Conservation (phyloP, 75 land plant genomes). For the Selaginella tamariscina region DNA sequence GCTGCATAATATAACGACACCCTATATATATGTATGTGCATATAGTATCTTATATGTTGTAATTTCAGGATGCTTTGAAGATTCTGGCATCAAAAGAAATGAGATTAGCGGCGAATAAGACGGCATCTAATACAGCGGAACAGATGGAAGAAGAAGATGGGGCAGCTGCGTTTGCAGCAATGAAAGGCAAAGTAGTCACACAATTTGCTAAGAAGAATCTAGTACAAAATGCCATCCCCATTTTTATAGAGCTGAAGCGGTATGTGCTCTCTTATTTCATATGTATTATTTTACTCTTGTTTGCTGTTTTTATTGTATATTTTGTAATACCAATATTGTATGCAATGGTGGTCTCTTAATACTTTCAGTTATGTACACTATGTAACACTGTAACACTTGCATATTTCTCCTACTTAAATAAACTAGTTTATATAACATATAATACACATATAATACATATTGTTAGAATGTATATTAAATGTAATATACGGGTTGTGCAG, state of each 20-base stretch:
- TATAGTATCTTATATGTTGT: too few species aligned
- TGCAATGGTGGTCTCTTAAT: too few species aligned
- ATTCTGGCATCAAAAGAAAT: conserved; percentile 78
- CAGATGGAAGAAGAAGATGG: conserved; percentile 43
- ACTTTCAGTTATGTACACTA: too few species aligned
- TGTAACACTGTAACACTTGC: too few species aligned
- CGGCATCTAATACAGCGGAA: conserved; percentile 28
- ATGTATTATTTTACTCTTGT: too few species aligned
- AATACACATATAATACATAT: too few species aligned
- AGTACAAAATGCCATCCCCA: conserved; percentile 78
- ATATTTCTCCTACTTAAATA: too few species aligned
- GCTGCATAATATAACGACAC: background rate
- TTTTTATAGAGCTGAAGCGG: conserved; percentile 83
- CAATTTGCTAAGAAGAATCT: conserved; percentile 68
- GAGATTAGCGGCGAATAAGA: conserved; percentile 37
- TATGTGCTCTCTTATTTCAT: conserved; percentile 9
- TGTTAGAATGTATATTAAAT: too few species aligned
- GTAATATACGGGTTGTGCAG: conserved; percentile 21
- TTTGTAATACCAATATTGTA: too few species aligned
- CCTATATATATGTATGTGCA: background rate
- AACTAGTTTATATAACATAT: too few species aligned
- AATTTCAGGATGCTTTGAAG: conserved; percentile 63
- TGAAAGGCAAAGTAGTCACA: conserved; percentile 52
- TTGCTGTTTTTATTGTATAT: too few species aligned
- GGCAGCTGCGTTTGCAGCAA: conserved; percentile 33